Base-by-base conservation (phyloP, 2,329 filamentous ascomycete genomes). In the Grosmannia clavigera region DNA sequence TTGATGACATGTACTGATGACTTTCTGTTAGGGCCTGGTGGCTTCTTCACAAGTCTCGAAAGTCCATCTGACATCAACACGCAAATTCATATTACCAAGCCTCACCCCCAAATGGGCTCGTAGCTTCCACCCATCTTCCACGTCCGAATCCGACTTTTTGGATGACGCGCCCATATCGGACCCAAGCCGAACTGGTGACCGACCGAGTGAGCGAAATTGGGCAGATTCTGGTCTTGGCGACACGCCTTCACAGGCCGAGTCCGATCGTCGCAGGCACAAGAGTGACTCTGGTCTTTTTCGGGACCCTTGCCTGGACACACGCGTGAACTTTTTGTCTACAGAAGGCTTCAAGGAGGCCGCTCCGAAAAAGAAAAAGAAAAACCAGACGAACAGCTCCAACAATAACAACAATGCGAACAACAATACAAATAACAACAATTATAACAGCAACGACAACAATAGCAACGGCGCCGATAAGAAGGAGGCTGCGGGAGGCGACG, bases 261-360 rank as follows among this genome's bases (percentile, higher is more conserved):
- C 52, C 5, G 38, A 40, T 12, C 27, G 10, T 31, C 59, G 54
- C 7, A 57, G 53, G 6, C 14, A 57, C 58, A 50, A 58, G 35
- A 63, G 61, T 56, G 67, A 67, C 31, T 66, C 71, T 63, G 69
- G 71, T 66, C 66, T 81, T 6, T 71, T 83, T 40, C 64, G 64
- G 50, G 77, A 81, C 64, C 78, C 77, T n/a, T 72, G 69, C 46
- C 71, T 73, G 65, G 69, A 72, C 48, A 67, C 73, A 25, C 71
- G 74, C 35, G 72, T 88, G 57, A 84, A 88, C 67, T 81, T 87
- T 61, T 74, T 74, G 27, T 81, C 77, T 31, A 71, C 78, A 58
- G 74, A 81, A 51, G 79, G 76, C 56, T 82, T 77, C 71, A 74
- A 76, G 58, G 78, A 85, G 67, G 77, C 76, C 46, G 77, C 73